Conservation (phyloP, 306 rosid species). For the Corylus avellana region DNA sequence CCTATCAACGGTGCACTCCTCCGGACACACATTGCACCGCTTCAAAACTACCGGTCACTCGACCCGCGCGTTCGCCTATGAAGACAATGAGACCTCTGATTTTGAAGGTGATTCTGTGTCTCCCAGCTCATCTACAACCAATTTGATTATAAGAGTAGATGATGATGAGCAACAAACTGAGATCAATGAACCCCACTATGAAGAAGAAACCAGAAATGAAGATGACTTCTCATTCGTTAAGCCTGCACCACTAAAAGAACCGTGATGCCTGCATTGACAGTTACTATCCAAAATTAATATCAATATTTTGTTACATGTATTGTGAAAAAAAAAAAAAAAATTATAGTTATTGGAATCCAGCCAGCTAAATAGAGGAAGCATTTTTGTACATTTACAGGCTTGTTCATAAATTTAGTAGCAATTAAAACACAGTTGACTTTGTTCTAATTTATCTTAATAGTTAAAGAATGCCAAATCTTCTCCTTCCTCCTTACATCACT, state of each 20-base stretch:
- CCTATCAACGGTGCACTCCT: constrained; percentile 38
- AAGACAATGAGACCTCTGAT: constrained; percentile 45
- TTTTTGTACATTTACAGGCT: background rate
- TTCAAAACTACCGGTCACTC: constrained; percentile 78
- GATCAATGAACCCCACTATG: constrained; percentile 14
- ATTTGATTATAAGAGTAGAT: constrained; percentile 45
- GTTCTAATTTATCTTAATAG: background rate
- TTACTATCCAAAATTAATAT: background rate
- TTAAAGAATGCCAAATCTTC: constrained; percentile 7
- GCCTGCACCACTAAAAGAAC: constrained; percentile 25
- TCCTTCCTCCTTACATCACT: background rate
- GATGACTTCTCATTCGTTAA: constrained; percentile 54
- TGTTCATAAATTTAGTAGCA: background rate
- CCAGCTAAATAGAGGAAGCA: background rate
- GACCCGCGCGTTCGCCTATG: constrained; percentile 35
- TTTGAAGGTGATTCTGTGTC: constrained; percentile 37
- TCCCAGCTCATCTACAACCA: constrained; percentile 28
- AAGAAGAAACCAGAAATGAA: constrained; percentile 36
- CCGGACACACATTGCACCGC: constrained; percentile 61
- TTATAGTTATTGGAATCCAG: background rate
- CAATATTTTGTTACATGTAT: background rate
- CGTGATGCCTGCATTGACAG: background rate
- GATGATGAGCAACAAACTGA: constrained; percentile 30
- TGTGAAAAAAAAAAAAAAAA: background rate
- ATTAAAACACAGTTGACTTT: background rate